A percentile compares a stretch with the other conserved stretches of the same genome.
These are phyloP conservation scores for Colletotrichum sp. DNA, from an alignment of 2,329 filamentous ascomycete genomes.

Conservation along the genomic window DNA sequence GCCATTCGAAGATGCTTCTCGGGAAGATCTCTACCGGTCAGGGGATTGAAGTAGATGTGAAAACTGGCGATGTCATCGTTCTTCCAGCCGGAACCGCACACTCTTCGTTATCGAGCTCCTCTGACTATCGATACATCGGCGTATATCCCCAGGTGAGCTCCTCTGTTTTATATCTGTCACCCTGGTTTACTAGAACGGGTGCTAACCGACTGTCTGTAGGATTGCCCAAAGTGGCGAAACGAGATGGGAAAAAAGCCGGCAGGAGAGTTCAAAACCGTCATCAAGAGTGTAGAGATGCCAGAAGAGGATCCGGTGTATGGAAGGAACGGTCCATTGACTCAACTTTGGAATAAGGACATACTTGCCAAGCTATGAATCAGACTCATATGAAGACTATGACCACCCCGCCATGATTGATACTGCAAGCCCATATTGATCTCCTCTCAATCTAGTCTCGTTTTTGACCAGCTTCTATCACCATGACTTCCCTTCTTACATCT, in stretches of 20 bases:
- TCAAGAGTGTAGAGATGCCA: neutral
- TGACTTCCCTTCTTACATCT: fast-evolving
- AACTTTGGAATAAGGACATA: neutral
- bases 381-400: fast-evolving
- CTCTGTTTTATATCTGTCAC: fast-evolving
- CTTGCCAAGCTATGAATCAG: neutral
- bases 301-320: neutral
- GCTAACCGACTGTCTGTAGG: neutral
- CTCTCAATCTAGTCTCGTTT: neutral
- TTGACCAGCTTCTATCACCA: neutral
- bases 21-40: neutral
- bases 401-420: fast-evolving
- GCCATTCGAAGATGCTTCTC: neutral
- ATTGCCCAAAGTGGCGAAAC: neutral
- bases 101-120: neutral
- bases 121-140: neutral
- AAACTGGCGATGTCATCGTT: neutral
- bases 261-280: neutral
- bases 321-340: neutral
- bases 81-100: neutral
- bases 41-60: neutral
- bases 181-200: fast-evolving
- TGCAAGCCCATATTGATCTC: fast-evolving
- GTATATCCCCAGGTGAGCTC: fast-evolving
- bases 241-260: neutral